Percentiles rank a stretch among this genome's conserved stretches.
phyloP scores from a whole-genome alignment of 129 eudicot genomes.

The Helichrysum umbraculigerum region DNA sequence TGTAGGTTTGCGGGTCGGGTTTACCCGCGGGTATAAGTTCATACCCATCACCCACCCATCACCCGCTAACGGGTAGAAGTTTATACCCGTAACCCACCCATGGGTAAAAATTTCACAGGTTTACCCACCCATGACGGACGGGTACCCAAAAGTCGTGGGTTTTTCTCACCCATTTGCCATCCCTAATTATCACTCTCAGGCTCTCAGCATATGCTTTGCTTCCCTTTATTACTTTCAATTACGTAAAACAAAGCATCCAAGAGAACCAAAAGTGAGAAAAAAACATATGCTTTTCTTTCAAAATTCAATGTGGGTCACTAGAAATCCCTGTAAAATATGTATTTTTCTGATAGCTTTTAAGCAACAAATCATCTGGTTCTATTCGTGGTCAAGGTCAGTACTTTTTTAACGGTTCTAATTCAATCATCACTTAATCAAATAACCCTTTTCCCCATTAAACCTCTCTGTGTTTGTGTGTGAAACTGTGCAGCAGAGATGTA shows the following conservation, averaged over 20 bases:
- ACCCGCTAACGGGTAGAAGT: no score
- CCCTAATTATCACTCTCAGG: conserved; percentile 6
- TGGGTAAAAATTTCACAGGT: no score
- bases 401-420: conserved; percentile 35
- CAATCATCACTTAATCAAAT: conserved; percentile 24
- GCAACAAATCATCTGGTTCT: conserved; percentile 36
- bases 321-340: conserved; percentile 38
- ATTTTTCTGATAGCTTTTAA: conserved; percentile 33
- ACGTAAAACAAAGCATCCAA: conserved; percentile 13
- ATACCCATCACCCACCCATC: no score
- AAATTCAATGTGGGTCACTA: conserved; percentile 35
- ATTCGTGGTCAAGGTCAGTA: conserved; percentile 35
- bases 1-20: no score
- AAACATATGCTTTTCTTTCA: conserved; percentile 42
- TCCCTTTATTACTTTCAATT: conserved; percentile 24
- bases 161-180: no score
- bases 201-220: conserved; percentile 37
- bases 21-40: no score
- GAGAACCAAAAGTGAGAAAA: conserved; percentile 7
- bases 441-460: conserved; percentile 7
- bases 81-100: no score
- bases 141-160: no score
- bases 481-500: conserved; percentile 35
- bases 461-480: conserved; percentile 16
- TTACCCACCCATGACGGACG: no score